A percentile compares a stretch with the other conserved stretches of the same genome.
These are phyloP conservation scores for Phytophthora kernoviae DNA, from an alignment of 352 stramenopile genomes.

Conservation along the genomic window DNA sequence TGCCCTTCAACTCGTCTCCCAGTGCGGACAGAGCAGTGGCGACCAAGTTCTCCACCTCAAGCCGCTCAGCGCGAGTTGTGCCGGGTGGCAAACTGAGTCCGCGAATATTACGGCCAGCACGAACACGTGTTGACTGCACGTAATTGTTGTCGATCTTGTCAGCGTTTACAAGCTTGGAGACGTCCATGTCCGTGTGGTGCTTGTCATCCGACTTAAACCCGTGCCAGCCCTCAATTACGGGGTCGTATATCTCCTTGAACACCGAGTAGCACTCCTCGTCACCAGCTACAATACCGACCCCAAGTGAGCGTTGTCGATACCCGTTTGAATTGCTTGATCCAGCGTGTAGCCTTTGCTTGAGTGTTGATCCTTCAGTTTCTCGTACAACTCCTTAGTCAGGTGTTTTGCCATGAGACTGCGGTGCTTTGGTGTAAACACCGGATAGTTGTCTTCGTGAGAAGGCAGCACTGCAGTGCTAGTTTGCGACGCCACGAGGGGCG, in stretches of 20 bases:
- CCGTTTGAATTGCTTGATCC: slow-evolving; percentile 86
- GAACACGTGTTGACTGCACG: slow-evolving; percentile 92
- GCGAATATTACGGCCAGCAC: slow-evolving; percentile 90
- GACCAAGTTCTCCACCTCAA: slow-evolving; percentile 87
- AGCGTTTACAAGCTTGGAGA: slow-evolving; percentile 70
- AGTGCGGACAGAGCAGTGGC: slow-evolving; percentile 74
- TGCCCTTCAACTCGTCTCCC: slow-evolving; percentile 79
- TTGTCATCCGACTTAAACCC: slow-evolving; percentile 81
- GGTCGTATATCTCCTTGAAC: slow-evolving; percentile 88
- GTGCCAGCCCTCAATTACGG: slow-evolving; percentile 88
- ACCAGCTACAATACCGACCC: slow-evolving; percentile 85
- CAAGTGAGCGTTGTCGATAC: slow-evolving; percentile 81
- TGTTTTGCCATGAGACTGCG: slow-evolving; percentile 88
- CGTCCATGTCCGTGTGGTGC: slow-evolving; percentile 85
- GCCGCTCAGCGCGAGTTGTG: slow-evolving; percentile 84
- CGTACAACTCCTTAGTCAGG: slow-evolving; percentile 81
- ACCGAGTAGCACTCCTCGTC: slow-evolving; percentile 84
- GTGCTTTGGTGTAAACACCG: slow-evolving; percentile 83
- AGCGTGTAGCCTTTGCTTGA: slow-evolving; percentile 85
- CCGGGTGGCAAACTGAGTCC: slow-evolving; percentile 88
- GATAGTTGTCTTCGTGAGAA: slow-evolving; percentile 75
- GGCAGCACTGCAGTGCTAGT: slow-evolving; percentile 61
- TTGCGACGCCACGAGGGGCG: slow-evolving; percentile 38
- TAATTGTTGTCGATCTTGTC: slow-evolving; percentile 82
- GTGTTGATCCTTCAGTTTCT: slow-evolving; percentile 75